Base-by-base conservation (phyloP, 305 asterid genomes). In the Euphrasia arctica region DNA sequence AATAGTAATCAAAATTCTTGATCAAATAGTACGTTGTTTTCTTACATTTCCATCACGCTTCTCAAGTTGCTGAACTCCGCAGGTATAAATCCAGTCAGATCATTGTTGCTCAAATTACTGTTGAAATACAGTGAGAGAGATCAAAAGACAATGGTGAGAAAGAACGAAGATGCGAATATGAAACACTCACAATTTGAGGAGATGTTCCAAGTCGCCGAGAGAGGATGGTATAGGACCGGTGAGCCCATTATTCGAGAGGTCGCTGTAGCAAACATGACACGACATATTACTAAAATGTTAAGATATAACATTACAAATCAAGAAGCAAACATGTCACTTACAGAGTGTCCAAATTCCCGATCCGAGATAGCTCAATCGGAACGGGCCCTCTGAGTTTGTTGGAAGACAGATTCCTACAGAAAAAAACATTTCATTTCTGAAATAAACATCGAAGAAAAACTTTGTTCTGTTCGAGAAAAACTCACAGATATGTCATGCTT, bases 171-270 rank as follows among this genome's bases (percentile, higher is more conserved):
- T n/a, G 4, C 18, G 7, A n/a, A 31, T 10, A 61, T 3, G 9
- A 50, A 3, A 54, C 22, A 75, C 96, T 78, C 69, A 88, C 99
- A 94, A 81, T 74, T 90, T 94, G 57, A 90, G 75, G 68, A 94
- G 99, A 80, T 94, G 99, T 78, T 94, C 98, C 87, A 88, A 76
- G 74, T 94, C 99, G 60, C 99, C 98, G 0, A 94, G 87, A 42
- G 97, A 78, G 9, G 96, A 75, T 29, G 99, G 96, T 77, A 90
- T 83, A 3, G 77, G 70, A 41, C 97, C 97, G 5, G 75, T 80
- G 72, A 94, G 80, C 74, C 28, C 74, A 72, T 94, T 94, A 68
- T 82, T 80, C 4, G 99, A 94, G 4, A 94, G 88, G 74, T 94
- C 99, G 62, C 99, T 90, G 78, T 41, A 68, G 70, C 45, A 59